Conservation (phyloP, 2,329 filamentous ascomycete genomes). For the Pyrenophora graminea region DNA sequence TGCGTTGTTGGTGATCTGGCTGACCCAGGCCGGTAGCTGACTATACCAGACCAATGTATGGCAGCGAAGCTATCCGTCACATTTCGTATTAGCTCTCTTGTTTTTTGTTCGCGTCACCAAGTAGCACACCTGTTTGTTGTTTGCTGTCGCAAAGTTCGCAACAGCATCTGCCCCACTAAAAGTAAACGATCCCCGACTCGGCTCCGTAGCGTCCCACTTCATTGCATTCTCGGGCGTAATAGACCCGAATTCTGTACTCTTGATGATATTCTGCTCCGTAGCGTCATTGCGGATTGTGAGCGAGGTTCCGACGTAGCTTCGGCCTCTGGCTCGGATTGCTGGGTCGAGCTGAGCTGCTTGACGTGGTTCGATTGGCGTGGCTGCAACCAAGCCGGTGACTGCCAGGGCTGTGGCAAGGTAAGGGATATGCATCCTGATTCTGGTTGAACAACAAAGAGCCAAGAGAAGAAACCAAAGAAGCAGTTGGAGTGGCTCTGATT, state of each 20-base stretch:
- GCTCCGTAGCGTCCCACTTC: slow-evolving; percentile 50
- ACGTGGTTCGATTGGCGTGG: slow-evolving; percentile 22
- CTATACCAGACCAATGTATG: slow-evolving; percentile 49
- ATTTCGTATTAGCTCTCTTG: background rate
- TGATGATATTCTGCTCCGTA: slow-evolving; percentile 28
- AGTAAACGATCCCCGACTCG: slow-evolving; percentile 32
- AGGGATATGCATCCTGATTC: slow-evolving; percentile 24
- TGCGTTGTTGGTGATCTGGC: slow-evolving; percentile 40
- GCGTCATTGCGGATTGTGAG: slow-evolving; percentile 43
- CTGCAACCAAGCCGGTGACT: slow-evolving; percentile 18
- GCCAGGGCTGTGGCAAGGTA: slow-evolving; percentile 27
- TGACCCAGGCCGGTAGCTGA: slow-evolving; percentile 46
- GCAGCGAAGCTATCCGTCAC: slow-evolving; percentile 32
- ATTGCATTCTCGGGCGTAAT: slow-evolving; percentile 47
- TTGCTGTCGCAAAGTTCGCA: slow-evolving; percentile 43
- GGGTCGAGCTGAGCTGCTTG: slow-evolving; percentile 26
- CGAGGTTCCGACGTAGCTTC: slow-evolving; percentile 44
- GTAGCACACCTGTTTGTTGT: slow-evolving; percentile 30
- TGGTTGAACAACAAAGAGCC: background rate
- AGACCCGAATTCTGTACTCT: slow-evolving; percentile 35
- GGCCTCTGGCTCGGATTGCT: slow-evolving; percentile 30
- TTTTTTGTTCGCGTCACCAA: too few species aligned
- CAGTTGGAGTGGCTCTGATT: background rate
- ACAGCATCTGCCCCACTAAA: slow-evolving; percentile 45
- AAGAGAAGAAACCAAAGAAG: background rate